phyloP scores from a whole-genome alignment of 2,329 filamentous ascomycete species.

The Fusarium acutatum region DNA sequence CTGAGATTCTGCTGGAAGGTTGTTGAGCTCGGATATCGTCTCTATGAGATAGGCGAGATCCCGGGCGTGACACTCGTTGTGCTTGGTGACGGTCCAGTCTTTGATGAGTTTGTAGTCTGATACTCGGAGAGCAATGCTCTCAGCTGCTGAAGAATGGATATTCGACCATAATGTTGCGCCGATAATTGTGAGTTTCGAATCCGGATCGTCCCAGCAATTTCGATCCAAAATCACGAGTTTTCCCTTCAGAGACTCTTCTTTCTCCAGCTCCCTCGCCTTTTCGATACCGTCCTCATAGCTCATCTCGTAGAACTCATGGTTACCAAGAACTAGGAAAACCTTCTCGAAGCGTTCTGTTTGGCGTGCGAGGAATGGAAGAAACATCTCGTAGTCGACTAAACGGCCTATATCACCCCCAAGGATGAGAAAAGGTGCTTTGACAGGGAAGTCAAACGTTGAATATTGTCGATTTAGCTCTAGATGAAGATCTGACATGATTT shows the following conservation, averaged over 20 bases:
- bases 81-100: conserved; percentile 58
- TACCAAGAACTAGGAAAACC: conserved; percentile 60
- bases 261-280: conserved; percentile 48
- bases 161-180: conserved; percentile 67
- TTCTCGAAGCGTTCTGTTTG: conserved; percentile 53
- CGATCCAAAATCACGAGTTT: conserved; percentile 56
- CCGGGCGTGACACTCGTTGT: conserved; percentile 56
- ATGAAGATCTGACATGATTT: conserved; percentile 60
- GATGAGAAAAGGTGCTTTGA: conserved; percentile 53
- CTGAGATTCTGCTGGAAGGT: conserved; percentile 14
- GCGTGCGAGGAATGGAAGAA: conserved; percentile 53
- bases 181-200: conserved; percentile 58
- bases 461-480: conserved; percentile 58
- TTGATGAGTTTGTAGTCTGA: conserved; percentile 64
- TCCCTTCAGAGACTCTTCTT: conserved; percentile 49
- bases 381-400: conserved; percentile 56
- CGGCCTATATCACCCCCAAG: conserved; percentile 61
- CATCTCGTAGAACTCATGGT: conserved; percentile 63
- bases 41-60: conserved; percentile 61
- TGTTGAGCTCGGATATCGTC: conserved; percentile 46
- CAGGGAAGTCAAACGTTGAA: conserved; percentile 51
- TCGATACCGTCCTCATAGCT: conserved; percentile 49
- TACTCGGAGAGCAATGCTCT: conserved; percentile 54
- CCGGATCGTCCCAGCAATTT: conserved; percentile 49
- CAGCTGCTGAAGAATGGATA: conserved; percentile 51